phyloP scores from a whole-genome alignment of 352 stramenopile species.

The Saprolegnia parasitica region DNA sequence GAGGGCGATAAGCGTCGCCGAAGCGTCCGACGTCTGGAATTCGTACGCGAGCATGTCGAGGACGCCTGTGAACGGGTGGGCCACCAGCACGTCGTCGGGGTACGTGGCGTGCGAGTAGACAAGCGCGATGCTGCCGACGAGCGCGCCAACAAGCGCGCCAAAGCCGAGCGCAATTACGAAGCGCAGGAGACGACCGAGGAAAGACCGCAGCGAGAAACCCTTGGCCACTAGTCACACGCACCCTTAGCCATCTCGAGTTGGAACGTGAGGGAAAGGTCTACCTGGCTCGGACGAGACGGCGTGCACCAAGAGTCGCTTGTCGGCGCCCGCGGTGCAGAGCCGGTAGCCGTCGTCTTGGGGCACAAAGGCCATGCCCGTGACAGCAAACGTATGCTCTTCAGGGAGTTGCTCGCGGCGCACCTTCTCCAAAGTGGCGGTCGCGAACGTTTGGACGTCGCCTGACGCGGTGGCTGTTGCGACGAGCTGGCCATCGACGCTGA shows the following conservation, averaged over 20 bases:
- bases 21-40: constrained; percentile 21
- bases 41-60: constrained; percentile 14
- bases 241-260: background rate
- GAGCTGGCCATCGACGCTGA: constrained; percentile 68
- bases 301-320: constrained; percentile 71
- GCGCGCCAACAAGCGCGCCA: background rate
- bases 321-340: constrained; percentile 64
- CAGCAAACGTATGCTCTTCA: constrained; percentile 71
- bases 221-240: constrained; percentile 42
- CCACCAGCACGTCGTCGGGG: background rate
- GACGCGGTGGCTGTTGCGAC: constrained; percentile 66
- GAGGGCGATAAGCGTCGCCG: constrained; percentile 12
- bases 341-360: constrained; percentile 38
- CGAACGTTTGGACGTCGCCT: constrained; percentile 66
- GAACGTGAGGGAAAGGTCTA: background rate
- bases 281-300: constrained; percentile 39
- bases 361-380: constrained; percentile 78
- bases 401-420: constrained; percentile 50
- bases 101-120: constrained; percentile 25
- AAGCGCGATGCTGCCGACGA: background rate
- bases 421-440: constrained; percentile 37
- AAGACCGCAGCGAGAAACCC: constrained; percentile 40
- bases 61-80: constrained; percentile 11
- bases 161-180: background rate
- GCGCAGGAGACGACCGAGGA: background rate